phyloP scores from a whole-genome alignment of 2,329 filamentous ascomycete species.

The Ceratocystis cacaofunesta region DNA sequence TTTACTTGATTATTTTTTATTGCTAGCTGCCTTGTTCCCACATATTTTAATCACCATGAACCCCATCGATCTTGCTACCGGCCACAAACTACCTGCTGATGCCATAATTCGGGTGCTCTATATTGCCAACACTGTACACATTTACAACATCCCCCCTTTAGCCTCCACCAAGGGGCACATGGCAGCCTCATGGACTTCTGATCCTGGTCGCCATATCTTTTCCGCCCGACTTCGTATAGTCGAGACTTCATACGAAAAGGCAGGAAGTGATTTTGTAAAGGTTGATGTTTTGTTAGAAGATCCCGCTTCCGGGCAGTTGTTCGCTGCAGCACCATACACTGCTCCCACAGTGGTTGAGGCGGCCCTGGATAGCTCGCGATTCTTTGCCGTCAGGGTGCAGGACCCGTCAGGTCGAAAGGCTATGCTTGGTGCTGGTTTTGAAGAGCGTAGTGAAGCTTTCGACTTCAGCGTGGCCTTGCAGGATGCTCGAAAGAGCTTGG shows the following conservation, averaged over 20 bases:
- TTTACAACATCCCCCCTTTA: slow-evolving; percentile 77
- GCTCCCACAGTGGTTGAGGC: slow-evolving; percentile 53
- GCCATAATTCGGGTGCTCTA: slow-evolving; percentile 78
- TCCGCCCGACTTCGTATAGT: slow-evolving; percentile 66
- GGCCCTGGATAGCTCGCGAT: slow-evolving; percentile 63
- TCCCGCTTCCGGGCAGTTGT: slow-evolving; percentile 53
- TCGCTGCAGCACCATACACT: slow-evolving; percentile 71
- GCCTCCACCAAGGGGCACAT: slow-evolving; percentile 65
- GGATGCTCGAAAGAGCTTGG: slow-evolving; percentile 58
- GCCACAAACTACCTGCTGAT: slow-evolving; percentile 50
- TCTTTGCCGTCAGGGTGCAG: slow-evolving; percentile 71
- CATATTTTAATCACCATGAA: slow-evolving; percentile 33
- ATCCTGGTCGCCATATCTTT: slow-evolving; percentile 64
- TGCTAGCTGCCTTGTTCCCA: not conserved
- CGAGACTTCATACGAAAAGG: slow-evolving; percentile 50
- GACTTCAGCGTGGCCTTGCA: slow-evolving; percentile 71
- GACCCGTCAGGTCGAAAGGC: slow-evolving; percentile 64
- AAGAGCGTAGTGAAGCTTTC: slow-evolving; percentile 73
- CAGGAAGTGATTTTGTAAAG: slow-evolving; percentile 38
- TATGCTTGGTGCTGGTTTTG: slow-evolving; percentile 70
- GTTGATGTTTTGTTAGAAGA: slow-evolving; percentile 72
- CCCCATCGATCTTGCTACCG: slow-evolving; percentile 55
- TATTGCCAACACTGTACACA: slow-evolving; percentile 57
- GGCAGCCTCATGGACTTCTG: slow-evolving; percentile 61
- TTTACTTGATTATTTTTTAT: not conserved